Conservation (phyloP, 2,329 filamentous ascomycete species). For the Aspergillus terreus region DNA sequence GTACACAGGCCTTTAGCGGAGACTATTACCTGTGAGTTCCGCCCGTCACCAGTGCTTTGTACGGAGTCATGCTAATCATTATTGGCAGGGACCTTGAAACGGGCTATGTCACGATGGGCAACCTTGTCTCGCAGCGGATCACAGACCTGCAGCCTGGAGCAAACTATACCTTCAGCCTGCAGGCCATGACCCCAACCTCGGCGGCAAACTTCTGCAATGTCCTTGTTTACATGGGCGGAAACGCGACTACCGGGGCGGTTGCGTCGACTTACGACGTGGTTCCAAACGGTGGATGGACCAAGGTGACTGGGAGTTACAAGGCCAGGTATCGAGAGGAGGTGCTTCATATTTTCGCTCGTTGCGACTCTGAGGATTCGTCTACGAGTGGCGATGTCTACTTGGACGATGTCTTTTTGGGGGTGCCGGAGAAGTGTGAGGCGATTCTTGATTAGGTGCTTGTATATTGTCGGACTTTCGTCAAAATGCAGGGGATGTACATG, state of each 20-base stretch:
- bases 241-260: constrained; percentile 15
- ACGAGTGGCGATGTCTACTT: constrained; percentile 9
- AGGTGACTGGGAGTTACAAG: constrained; percentile 14
- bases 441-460: background rate
- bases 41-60: no score
- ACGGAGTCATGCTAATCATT: background rate
- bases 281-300: constrained; percentile 14
- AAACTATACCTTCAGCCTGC: constrained; percentile 16
- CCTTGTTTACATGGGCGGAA: constrained; percentile 14
- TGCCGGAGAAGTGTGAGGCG: background rate
- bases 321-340: constrained; percentile 10
- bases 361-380: no score
- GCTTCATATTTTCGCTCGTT: constrained; percentile 8
- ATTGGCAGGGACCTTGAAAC: constrained; percentile 15
- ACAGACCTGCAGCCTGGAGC: constrained; percentile 8
- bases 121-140: constrained; percentile 18
- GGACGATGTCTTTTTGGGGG: constrained; percentile 20
- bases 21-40: constrained; percentile 19
- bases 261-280: constrained; percentile 5
- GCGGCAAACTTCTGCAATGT: constrained; percentile 14
- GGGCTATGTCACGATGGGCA: constrained; percentile 17
- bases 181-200: constrained; percentile 10
- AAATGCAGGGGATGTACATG: no score
- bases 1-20: constrained; percentile 14
- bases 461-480: no score